These are phyloP conservation scores for Xylaria curta DNA, from an alignment of 495 filamentous ascomycete species.

Conservation along the genomic window DNA sequence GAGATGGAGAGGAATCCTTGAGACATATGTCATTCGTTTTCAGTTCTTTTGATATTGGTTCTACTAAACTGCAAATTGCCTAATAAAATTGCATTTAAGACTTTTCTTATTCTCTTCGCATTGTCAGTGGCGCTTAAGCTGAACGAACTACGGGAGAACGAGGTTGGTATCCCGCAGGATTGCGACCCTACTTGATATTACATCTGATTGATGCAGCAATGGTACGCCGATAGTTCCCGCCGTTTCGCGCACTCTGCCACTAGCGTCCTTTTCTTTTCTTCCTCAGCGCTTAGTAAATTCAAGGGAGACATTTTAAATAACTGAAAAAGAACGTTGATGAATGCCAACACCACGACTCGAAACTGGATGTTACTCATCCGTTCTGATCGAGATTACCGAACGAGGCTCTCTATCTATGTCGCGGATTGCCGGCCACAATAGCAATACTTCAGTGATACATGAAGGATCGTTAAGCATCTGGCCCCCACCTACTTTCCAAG, in stretches of 20 bases:
- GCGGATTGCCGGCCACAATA: background rate
- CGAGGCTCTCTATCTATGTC: background rate
- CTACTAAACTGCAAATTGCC: background rate
- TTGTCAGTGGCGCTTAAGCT: background rate
- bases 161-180: background rate
- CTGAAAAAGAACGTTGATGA: background rate
- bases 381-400: background rate
- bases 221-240: background rate
- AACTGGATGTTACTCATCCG: background rate
- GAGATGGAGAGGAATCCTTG: background rate
- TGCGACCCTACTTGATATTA: background rate
- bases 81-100: background rate
- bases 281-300: background rate
- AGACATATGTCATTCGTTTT: background rate
- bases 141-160: background rate
- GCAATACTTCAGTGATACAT: background rate
- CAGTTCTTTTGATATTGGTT: background rate
- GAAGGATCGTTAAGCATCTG: background rate
- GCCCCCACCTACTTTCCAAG: background rate
- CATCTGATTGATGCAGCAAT: background rate
- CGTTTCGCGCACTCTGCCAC: background rate
- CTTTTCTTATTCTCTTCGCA: background rate
- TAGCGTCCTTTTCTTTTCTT: background rate
- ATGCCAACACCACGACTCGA: background rate
- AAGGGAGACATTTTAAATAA: background rate